phyloP scores from a whole-genome alignment of 768 basidiomycete species.

The Pisolithus tinctorius region DNA sequence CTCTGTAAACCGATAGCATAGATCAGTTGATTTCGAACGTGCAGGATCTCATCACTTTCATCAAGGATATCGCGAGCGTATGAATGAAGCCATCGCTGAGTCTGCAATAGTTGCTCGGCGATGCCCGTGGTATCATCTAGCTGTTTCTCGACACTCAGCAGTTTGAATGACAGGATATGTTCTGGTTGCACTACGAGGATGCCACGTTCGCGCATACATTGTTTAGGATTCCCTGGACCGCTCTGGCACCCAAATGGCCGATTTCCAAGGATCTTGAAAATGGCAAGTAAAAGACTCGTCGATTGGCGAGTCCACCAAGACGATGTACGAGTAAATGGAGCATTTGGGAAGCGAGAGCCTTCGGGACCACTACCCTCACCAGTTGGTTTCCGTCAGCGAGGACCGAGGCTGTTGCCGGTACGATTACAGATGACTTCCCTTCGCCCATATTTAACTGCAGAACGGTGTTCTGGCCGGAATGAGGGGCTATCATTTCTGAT shows the following conservation, averaged over 20 bases:
- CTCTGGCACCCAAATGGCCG: slow-evolving; percentile 6
- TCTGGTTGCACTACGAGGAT: too few species aligned
- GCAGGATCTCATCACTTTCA: too few species aligned
- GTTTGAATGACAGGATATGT: too few species aligned
- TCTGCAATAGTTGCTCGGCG: too few species aligned
- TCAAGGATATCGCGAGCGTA: too few species aligned
- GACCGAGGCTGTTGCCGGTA: slow-evolving; percentile 21
- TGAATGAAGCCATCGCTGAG: too few species aligned
- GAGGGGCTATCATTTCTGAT: slow-evolving; percentile 26
- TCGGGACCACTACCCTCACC: slow-evolving; percentile 28
- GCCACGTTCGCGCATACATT: slow-evolving; percentile 25
- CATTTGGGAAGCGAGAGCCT: slow-evolving; percentile 26
- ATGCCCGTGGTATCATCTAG: too few species aligned
- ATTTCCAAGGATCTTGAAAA: slow-evolving; percentile 25
- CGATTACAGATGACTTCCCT: slow-evolving; percentile 40
- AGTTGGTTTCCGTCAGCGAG: slow-evolving; percentile 23
- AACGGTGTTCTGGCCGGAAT: slow-evolving; percentile 26
- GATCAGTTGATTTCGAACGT: too few species aligned
- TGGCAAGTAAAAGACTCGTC: slow-evolving; percentile 27
- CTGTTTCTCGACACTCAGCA: too few species aligned
- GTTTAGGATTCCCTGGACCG: slow-evolving; percentile 28
- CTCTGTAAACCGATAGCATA: slow-evolving; percentile 30
- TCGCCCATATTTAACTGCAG: slow-evolving; percentile 53
- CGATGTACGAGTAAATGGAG: slow-evolving; percentile 26
- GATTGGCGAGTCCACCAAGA: slow-evolving; percentile 25